Conservation (phyloP, 1,284 basidiomycete genomes). For the Trametes polyzona region DNA sequence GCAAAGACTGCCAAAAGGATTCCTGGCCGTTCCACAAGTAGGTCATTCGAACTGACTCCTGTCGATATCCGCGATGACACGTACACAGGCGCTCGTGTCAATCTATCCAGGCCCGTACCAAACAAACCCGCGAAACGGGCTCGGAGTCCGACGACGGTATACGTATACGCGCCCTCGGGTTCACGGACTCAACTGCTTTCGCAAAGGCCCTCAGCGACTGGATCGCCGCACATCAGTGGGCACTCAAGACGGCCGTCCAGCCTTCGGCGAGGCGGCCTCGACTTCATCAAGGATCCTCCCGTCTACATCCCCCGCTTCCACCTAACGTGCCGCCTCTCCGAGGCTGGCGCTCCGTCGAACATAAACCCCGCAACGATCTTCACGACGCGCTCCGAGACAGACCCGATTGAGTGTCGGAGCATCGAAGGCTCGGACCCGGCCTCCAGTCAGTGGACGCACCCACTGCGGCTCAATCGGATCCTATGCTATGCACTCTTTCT, state of each 20-base stretch:
- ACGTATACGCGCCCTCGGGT: no score
- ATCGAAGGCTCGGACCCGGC: no score
- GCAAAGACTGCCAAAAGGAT: conserved; percentile 12
- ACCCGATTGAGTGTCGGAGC: no score
- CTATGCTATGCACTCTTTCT: no score
- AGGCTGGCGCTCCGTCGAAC: background rate
- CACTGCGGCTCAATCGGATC: no score
- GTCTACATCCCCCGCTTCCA: background rate
- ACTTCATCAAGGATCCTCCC: background rate
- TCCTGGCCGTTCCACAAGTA: conserved; percentile 12
- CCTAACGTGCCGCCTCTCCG: background rate
- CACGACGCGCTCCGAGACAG: no score
- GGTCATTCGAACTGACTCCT: no score
- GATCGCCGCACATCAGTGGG: background rate
- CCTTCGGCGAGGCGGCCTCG: background rate
- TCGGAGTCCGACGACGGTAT: background rate
- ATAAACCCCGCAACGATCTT: background rate
- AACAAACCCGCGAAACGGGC: no score
- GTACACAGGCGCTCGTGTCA: background rate
- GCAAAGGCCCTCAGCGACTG: background rate
- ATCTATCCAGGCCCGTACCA: no score
- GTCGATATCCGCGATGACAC: no score
- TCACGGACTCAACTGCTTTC: background rate
- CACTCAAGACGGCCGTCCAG: background rate
- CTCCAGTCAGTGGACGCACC: no score